Evolutionary conservation across 1,284 basidiomycete species (phyloP).

Genomic region (Pascua sp.): DNA sequence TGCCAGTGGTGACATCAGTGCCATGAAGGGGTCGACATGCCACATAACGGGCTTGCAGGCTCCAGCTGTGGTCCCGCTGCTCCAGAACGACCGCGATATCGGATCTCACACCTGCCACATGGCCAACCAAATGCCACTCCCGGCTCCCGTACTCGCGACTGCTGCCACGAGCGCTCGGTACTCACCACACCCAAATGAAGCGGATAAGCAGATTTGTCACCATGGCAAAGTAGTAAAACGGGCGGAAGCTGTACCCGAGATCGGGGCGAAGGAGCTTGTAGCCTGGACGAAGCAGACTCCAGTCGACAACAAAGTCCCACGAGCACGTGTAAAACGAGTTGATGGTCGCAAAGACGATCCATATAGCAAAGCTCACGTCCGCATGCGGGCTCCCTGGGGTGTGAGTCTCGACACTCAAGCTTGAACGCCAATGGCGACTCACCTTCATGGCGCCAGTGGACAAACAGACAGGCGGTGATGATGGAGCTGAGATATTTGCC

Average conservation of each 20-base stretch:
- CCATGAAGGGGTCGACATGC: no score
- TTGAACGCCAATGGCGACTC: no score
- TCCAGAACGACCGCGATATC: no score
- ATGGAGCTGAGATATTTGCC: conserved; percentile 71
- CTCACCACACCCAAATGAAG: conserved; percentile 68
- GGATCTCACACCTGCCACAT: no score
- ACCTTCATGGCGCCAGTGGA: conserved; percentile 59
- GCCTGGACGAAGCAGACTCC: conserved; percentile 62
- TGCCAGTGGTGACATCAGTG: no score
- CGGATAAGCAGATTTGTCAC: conserved; percentile 67
- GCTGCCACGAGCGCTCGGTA: background rate
- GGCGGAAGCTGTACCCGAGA: conserved; percentile 61
- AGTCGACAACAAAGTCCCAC: conserved; percentile 66
- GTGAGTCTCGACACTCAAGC: no score
- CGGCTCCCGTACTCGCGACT: no score
- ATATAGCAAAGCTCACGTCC: conserved; percentile 60
- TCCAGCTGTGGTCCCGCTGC: no score
- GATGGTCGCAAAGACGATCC: conserved; percentile 60
- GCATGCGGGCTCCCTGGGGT: conserved; percentile 51
- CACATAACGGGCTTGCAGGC: no score
- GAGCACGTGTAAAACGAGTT: conserved; percentile 67
- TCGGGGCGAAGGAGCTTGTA: conserved; percentile 71
- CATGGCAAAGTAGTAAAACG: conserved; percentile 54
- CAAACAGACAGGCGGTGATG: conserved; percentile 63
- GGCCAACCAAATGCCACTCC: no score